Evolutionary conservation across 2,329 filamentous ascomycete genomes (phyloP).

Genomic region (Cyclaneusma minus): DNA sequence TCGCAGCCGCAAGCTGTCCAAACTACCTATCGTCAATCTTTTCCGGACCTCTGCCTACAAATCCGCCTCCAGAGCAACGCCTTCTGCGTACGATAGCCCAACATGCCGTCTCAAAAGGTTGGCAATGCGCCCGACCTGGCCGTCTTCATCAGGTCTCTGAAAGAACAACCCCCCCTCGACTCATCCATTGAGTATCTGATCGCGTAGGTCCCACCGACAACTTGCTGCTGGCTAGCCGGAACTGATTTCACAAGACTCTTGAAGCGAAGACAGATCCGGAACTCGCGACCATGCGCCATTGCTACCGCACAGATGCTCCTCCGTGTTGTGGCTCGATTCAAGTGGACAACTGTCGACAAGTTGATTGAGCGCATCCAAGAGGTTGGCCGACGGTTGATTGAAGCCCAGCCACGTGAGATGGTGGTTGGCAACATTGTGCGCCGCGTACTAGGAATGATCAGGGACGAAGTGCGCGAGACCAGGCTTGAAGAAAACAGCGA

Average conservation of each 20-base stretch:
- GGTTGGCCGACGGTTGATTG: constrained; percentile 61
- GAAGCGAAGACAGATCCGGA: constrained; percentile 79
- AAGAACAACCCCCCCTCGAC: constrained; percentile 57
- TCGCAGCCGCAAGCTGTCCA: no score
- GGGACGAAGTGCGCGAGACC: constrained; percentile 78
- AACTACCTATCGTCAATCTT: no score
- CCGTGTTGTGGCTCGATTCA: constrained; percentile 69
- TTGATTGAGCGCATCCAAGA: constrained; percentile 68
- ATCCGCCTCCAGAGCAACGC: no score
- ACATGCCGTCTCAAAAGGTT: constrained; percentile 33
- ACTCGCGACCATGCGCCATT: constrained; percentile 76
- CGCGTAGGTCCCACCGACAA: constrained; percentile 39
- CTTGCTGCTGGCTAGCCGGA: constrained; percentile 3
- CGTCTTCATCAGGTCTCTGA: constrained; percentile 66
- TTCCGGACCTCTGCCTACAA: no score
- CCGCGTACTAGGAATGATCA: constrained; percentile 75
- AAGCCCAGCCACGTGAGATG: constrained; percentile 78
- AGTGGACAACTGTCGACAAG: constrained; percentile 60
- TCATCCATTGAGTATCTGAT: constrained; percentile 71
- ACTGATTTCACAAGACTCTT: constrained; percentile 45
- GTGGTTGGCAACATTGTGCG: constrained; percentile 90
- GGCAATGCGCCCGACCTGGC: constrained; percentile 57
- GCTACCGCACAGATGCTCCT: constrained; percentile 82
- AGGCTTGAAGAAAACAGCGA: constrained; percentile 36
- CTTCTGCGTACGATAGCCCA: no score